Conservation (phyloP, 1,139 yeast species). For the Debaryomyces sp. region DNA sequence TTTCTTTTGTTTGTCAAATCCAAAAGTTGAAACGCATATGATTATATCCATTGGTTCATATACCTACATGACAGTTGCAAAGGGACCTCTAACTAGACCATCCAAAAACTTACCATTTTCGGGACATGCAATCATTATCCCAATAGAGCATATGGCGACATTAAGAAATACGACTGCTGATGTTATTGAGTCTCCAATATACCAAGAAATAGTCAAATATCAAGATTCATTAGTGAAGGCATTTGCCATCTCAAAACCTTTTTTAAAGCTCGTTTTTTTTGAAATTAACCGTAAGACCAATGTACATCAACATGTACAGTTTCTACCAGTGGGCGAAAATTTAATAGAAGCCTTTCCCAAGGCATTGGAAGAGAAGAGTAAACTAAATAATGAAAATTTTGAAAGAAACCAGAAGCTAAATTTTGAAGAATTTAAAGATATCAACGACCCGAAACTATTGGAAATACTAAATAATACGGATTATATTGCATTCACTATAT, state of each 20-base stretch:
- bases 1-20: slow-evolving; percentile 83
- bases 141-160: slow-evolving; percentile 72
- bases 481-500: slow-evolving; percentile 43
- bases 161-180: slow-evolving; percentile 20
- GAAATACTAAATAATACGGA: slow-evolving; percentile 37
- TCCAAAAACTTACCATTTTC: slow-evolving; percentile 53
- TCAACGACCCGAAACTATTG: slow-evolving; percentile 21
- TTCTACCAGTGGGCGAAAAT: slow-evolving; percentile 57
- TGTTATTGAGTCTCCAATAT: slow-evolving; percentile 21
- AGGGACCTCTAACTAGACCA: slow-evolving; percentile 77
- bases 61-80: slow-evolving; percentile 76
- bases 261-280: slow-evolving; percentile 55
- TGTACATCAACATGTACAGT: slow-evolving; percentile 69
- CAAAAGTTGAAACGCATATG: slow-evolving; percentile 79
- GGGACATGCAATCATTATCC: slow-evolving; percentile 85
- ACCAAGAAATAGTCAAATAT: slow-evolving; percentile 36
- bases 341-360: slow-evolving; percentile 37
- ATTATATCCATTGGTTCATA: slow-evolving; percentile 71
- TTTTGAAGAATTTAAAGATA: slow-evolving; percentile 36
- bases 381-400: slow-evolving; percentile 53
- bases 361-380: slow-evolving; percentile 40
- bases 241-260: slow-evolving; percentile 36
- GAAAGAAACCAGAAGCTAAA: slow-evolving; percentile 44
- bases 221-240: slow-evolving; percentile 49
- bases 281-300: slow-evolving; percentile 60